phyloP scores from a whole-genome alignment of 164 flowering plant species.

The Macadamia tetraphylla region DNA sequence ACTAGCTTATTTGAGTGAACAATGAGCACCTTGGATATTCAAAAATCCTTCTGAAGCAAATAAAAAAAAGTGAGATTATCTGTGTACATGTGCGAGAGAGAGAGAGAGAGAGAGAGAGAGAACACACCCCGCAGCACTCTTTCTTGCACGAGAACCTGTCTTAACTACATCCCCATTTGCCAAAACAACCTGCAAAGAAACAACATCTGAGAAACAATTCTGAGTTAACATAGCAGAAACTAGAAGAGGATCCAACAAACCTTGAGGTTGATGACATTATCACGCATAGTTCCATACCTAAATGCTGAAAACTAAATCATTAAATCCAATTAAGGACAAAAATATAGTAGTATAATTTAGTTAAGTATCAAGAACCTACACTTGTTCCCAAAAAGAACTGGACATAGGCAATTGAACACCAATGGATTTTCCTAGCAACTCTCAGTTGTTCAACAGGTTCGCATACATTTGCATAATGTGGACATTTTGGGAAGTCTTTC shows the following conservation, averaged over 20 bases:
- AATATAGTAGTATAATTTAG: not conserved
- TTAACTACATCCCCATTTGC: slow-evolving; percentile 87
- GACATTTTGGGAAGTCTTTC: no score
- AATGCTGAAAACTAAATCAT: slow-evolving; percentile 46
- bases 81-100: no score
- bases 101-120: no score
- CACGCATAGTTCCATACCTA: slow-evolving; percentile 99
- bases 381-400: no score
- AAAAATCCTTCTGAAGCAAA: not conserved
- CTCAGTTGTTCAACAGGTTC: no score
- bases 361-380: no score
- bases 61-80: not conserved
- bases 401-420: no score
- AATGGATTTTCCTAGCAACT: no score
- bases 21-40: no score
- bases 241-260: slow-evolving; percentile 30
- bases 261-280: slow-evolving; percentile 93
- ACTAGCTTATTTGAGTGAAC: no score
- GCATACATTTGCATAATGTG: no score
- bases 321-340: slow-evolving; percentile 14
- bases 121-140: slow-evolving; percentile 97
- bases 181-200: slow-evolving; percentile 60
- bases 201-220: slow-evolving; percentile 6
- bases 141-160: slow-evolving; percentile 95
- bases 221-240: not conserved